phyloP scores from a whole-genome alignment of 352 stramenopile species.

The Pythium aquatile region DNA sequence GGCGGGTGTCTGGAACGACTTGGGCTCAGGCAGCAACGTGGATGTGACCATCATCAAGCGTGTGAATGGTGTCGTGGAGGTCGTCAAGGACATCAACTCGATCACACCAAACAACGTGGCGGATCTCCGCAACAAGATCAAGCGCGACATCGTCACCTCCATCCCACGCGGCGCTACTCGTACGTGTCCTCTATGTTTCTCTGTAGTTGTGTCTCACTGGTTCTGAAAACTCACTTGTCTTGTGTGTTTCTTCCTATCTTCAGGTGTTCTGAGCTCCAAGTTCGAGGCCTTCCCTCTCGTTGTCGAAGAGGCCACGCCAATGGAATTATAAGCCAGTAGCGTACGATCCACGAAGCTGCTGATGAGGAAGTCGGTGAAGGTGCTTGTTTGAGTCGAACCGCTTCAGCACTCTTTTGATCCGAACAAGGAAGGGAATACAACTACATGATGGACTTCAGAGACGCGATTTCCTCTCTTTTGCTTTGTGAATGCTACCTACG shows the following conservation, averaged over 20 bases:
- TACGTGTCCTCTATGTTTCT: slow-evolving; percentile 33
- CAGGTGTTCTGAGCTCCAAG: slow-evolving; percentile 69
- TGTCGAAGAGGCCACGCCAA: slow-evolving; percentile 71
- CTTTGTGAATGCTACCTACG: background rate
- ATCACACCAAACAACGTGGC: slow-evolving; percentile 93
- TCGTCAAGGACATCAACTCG: slow-evolving; percentile 90
- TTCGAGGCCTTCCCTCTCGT: slow-evolving; percentile 74
- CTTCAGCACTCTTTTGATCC: slow-evolving; percentile 6
- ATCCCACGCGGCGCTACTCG: slow-evolving; percentile 79
- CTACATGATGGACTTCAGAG: slow-evolving; percentile 2
- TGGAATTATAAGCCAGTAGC: slow-evolving; percentile 60
- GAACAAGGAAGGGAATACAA: slow-evolving; percentile 2
- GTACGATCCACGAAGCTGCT: background rate
- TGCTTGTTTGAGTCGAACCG: background rate
- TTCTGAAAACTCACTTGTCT: background rate
- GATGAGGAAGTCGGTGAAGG: background rate
- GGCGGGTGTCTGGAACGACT: slow-evolving; percentile 98
- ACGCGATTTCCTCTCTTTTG: background rate
- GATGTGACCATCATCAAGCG: slow-evolving; percentile 96
- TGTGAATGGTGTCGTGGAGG: slow-evolving; percentile 77
- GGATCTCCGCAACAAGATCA: slow-evolving; percentile 84
- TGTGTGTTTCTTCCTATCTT: background rate
- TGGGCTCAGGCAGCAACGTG: slow-evolving; percentile 96
- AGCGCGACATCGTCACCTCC: slow-evolving; percentile 79
- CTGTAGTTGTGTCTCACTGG: background rate